These are phyloP conservation scores for Erythrophleum ivorense DNA, from an alignment of 331 rosid species.

Conservation along the genomic window DNA sequence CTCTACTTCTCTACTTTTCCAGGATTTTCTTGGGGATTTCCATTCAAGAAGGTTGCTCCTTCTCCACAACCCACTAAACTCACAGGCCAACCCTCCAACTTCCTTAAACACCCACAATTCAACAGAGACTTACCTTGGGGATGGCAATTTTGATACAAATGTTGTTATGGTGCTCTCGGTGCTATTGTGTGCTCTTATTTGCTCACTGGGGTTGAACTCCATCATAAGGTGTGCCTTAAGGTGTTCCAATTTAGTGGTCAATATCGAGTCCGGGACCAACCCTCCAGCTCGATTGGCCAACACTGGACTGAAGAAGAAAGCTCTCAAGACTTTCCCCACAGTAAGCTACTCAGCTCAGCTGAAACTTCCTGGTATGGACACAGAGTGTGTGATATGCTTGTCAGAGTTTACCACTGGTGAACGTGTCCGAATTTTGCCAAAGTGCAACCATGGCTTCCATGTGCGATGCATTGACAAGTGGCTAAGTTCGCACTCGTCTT, in stretches of 20 bases:
- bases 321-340: constrained; percentile 70
- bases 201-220: constrained; percentile 81
- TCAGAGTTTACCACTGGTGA: constrained; percentile 71
- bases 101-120: constrained; percentile 37
- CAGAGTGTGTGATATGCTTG: constrained; percentile 84
- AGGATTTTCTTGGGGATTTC: constrained; percentile 48
- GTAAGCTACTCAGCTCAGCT: constrained; percentile 62
- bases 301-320: constrained; percentile 79
- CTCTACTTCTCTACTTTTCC: constrained; percentile 45
- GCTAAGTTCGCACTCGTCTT: constrained; percentile 86
- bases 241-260: constrained; percentile 56
- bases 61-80: constrained; percentile 47
- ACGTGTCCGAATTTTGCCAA: constrained; percentile 72
- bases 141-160: constrained; percentile 71
- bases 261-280: constrained; percentile 18
- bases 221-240: constrained; percentile 80
- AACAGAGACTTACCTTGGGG: constrained; percentile 29
- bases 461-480: constrained; percentile 86
- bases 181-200: constrained; percentile 80
- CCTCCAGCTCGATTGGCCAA: constrained; percentile 40
- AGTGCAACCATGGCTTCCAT: constrained; percentile 91
- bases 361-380: constrained; percentile 62
- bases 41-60: constrained; percentile 78
- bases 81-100: constrained; percentile 38
- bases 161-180: constrained; percentile 94